Evolutionary conservation across 176 grass and related monocot species (phyloP), one percentile per base, ranked within the genome.

Genomic region (Oryza longistaminata): DNA sequence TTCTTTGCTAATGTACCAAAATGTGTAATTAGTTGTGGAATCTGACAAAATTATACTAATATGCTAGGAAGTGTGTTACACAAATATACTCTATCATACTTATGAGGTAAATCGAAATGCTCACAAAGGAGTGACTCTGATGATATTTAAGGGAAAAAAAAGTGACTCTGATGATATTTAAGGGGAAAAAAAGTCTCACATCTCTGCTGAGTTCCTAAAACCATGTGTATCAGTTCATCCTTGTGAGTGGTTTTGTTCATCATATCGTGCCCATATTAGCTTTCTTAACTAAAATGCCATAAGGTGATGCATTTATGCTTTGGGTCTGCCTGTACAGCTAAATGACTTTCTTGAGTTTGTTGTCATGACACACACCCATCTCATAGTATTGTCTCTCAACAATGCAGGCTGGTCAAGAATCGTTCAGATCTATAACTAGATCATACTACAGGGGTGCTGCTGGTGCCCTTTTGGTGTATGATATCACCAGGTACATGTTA

Each of bases 361-460:
- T 17, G 6, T 45, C 78, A 10, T 21, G 27, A 81, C n/a, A 17
- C 7, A 3, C 14, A 64, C 31, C 31, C 49, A 83, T 73, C 64
- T 90, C 53, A 90, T 74, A 29, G 3, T 67, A 53, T 67, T 68
- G 11, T 83, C 27, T 72, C 71, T 72, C 73, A 21, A 77, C 34
- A 64, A 82, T 49, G 64, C 72, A 95, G 93, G 90, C 93, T 62
- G 90, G 93, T 17, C 93, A 95, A 66, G 93, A 92, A 95, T 92
- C 90, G 6, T 95, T 95, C 67, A 90, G 90, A 88, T 95, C 93
- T 83, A 95, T 95, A 60, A 95, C 93, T 53, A 92, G 90, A 88
- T 95, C 93, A 11, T 95, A 95, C 82, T 95, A 95, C 82, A 95
- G 93, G 86, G 93, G 93, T 7, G 93, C 90, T 85, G 90, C 93